Evolutionary conservation across 345 rosid species (phyloP).

Genomic region (Citrus unshiu): DNA sequence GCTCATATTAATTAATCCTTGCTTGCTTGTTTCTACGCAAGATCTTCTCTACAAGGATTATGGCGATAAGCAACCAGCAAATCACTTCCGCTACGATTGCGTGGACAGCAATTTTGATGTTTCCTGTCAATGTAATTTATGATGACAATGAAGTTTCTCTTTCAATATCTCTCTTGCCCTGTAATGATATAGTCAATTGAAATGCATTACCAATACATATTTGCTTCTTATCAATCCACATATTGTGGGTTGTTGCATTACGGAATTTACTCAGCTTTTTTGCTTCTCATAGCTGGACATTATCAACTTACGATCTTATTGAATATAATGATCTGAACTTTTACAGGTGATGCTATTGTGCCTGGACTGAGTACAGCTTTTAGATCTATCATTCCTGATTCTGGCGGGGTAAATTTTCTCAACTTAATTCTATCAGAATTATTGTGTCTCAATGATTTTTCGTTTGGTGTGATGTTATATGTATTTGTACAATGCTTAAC

Average conservation of each 20-base stretch:
- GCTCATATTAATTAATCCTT: not conserved
- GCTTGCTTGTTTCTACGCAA: constrained; percentile 7
- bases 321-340: not conserved
- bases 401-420: constrained; percentile 31
- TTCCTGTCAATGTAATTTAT: constrained; percentile 39
- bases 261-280: not conserved
- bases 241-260: not conserved
- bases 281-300: not conserved
- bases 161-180: not conserved
- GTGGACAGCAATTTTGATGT: constrained; percentile 40
- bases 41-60: constrained; percentile 55
- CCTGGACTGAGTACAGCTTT: constrained; percentile 48
- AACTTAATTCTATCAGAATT: not conserved
- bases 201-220: not conserved
- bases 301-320: not conserved
- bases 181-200: not conserved
- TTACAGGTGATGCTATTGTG: constrained; percentile 41
- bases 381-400: constrained; percentile 38
- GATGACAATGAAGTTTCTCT: not conserved
- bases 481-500: no score
- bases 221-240: not conserved
- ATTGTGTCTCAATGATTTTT: not conserved
- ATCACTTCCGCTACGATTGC: constrained; percentile 26
- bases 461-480: no score
- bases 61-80: constrained; percentile 31